These are phyloP conservation scores for Cucumis melo DNA, from an alignment of 306 rosid genomes.

Conservation along the genomic window DNA sequence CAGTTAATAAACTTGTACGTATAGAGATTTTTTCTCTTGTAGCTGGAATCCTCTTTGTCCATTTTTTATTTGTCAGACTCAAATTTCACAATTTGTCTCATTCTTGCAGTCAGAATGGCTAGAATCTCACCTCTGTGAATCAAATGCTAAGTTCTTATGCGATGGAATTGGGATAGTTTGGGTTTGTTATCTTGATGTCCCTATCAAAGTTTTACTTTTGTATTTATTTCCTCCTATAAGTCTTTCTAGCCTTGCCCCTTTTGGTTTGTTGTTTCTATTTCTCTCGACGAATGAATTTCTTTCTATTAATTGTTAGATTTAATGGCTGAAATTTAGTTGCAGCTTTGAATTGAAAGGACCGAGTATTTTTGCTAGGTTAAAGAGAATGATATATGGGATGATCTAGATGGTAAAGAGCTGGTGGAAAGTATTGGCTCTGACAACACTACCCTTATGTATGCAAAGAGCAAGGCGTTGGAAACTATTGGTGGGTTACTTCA, in stretches of 20 bases:
- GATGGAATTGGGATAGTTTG: slow-evolving; percentile 53
- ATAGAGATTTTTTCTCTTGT: slow-evolving; percentile 3
- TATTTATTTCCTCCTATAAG: background rate
- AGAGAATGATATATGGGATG: slow-evolving; percentile 47
- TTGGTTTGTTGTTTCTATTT: background rate
- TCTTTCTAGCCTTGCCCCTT: background rate
- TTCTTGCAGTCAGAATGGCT: slow-evolving; percentile 39
- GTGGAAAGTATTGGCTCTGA: slow-evolving; percentile 22
- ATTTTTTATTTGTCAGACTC: background rate
- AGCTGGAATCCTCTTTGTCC: background rate
- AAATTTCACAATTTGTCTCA: background rate
- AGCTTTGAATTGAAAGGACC: background rate
- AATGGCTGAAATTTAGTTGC: background rate
- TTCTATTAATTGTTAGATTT: background rate
- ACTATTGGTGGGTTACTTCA: slow-evolving; percentile 38
- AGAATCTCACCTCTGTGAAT: slow-evolving; percentile 43
- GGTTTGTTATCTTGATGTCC: slow-evolving; percentile 35
- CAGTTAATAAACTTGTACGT: slow-evolving; percentile 65
- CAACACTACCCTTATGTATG: slow-evolving; percentile 25
- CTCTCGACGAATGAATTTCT: background rate
- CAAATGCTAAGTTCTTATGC: slow-evolving; percentile 56
- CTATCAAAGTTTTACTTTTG: background rate
- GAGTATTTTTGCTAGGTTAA: slow-evolving; percentile 29
- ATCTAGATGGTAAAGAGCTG: slow-evolving; percentile 24
- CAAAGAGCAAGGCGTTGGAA: slow-evolving; percentile 47